A percentile compares a stretch with the other conserved stretches of the same genome.
Conservation (phyloP, 2,329 filamentous ascomycete genomes). For the Aspergillus awamori region DNA sequence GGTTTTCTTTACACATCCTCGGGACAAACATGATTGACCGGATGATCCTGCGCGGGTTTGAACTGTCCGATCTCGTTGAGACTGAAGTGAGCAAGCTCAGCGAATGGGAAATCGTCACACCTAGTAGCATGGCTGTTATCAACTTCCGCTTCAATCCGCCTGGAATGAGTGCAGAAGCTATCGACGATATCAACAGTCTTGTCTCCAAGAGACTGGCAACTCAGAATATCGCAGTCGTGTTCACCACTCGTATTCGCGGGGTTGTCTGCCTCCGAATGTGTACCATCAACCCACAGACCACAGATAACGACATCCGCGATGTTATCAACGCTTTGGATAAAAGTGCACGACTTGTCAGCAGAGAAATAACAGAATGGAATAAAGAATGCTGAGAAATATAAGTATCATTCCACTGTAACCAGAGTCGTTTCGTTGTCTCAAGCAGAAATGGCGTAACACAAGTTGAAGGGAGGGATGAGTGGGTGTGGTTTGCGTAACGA, state of each 20-base stretch:
- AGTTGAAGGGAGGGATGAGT: no score
- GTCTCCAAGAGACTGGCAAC: background rate
- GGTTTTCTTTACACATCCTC: slow-evolving; percentile 24
- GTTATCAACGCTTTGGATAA: background rate
- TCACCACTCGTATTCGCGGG: background rate
- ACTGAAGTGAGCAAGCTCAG: slow-evolving; percentile 5
- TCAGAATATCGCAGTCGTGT: background rate
- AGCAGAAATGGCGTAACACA: no score
- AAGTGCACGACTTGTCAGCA: background rate
- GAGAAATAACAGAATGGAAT: no score
- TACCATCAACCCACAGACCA: slow-evolving; percentile 9
- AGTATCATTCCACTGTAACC: background rate
- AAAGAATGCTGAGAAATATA: background rate
- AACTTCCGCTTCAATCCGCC: slow-evolving; percentile 15
- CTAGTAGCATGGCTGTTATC: slow-evolving; percentile 16
- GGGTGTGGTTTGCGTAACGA: background rate
- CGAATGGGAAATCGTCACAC: slow-evolving; percentile 13
- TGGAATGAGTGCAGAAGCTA: background rate
- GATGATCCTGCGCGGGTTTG: slow-evolving; percentile 22
- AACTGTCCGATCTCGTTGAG: slow-evolving; percentile 1
- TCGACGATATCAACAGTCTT: slow-evolving; percentile 5
- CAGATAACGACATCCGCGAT: slow-evolving; percentile 2
- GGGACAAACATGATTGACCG: slow-evolving; percentile 19
- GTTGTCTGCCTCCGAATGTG: slow-evolving; percentile 8
- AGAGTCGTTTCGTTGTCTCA: background rate